These are phyloP conservation scores for Xylariomycetidae sp. DNA, from an alignment of 2,329 filamentous ascomycete genomes.

Conservation along the genomic window DNA sequence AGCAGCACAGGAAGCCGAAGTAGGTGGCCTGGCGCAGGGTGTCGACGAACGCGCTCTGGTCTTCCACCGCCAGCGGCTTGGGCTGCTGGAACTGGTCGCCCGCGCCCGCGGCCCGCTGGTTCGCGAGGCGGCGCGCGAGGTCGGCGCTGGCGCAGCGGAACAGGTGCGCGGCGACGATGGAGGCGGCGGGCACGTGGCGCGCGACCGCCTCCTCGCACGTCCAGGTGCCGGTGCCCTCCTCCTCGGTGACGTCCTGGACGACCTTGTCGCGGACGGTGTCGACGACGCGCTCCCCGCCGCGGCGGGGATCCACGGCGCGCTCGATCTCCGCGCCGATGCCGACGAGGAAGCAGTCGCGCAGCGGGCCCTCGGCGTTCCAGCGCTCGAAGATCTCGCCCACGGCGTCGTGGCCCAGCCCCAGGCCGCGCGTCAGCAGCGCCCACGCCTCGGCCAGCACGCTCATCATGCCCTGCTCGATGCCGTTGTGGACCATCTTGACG, in stretches of 20 bases:
- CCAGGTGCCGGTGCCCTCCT: slow-evolving; percentile 64
- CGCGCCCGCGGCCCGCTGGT: slow-evolving; percentile 38
- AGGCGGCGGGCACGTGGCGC: slow-evolving; percentile 58
- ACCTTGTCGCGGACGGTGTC: slow-evolving; percentile 63
- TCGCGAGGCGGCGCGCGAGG: slow-evolving; percentile 45
- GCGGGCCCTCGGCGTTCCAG: slow-evolving; percentile 55
- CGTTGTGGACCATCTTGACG: slow-evolving; percentile 72
- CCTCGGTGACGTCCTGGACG: slow-evolving; percentile 60
- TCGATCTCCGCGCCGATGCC: slow-evolving; percentile 58
- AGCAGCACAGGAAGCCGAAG: slow-evolving; percentile 53
- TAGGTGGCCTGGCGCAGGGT: slow-evolving; percentile 57
- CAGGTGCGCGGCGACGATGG: slow-evolving; percentile 56
- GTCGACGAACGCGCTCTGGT: slow-evolving; percentile 44
- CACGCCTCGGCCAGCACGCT: slow-evolving; percentile 58
- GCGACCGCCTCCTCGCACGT: slow-evolving; percentile 54
- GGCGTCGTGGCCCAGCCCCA: slow-evolving; percentile 54
- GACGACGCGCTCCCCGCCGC: slow-evolving; percentile 46
- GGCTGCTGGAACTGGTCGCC: slow-evolving; percentile 1
- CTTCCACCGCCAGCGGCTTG: slow-evolving; percentile 10
- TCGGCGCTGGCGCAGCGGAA: slow-evolving; percentile 59
- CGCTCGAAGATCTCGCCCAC: slow-evolving; percentile 52
- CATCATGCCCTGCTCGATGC: slow-evolving; percentile 69
- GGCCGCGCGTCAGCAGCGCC: slow-evolving; percentile 52
- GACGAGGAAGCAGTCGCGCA: slow-evolving; percentile 55
- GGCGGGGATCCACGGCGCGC: slow-evolving; percentile 37